phyloP scores from a whole-genome alignment of 139 green algal species.

The Tetraselmis striata region DNA sequence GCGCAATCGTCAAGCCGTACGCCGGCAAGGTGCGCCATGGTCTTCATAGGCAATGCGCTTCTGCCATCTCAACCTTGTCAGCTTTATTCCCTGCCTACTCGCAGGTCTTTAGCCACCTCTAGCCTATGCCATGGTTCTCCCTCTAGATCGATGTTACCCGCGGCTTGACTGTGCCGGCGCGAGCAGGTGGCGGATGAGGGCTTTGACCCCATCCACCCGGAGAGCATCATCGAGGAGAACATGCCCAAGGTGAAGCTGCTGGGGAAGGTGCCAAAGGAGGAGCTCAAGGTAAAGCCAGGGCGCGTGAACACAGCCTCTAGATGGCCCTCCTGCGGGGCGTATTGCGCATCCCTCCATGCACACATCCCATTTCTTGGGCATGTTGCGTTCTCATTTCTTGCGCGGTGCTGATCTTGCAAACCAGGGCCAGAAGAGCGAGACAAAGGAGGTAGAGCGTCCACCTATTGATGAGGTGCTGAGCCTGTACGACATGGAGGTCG shows the following conservation, averaged over 20 bases:
- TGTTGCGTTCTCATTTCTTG: too few relatives aligned
- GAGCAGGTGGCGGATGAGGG: slow-evolving; percentile 13
- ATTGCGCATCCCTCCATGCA: too few relatives aligned
- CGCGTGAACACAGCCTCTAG: too few relatives aligned
- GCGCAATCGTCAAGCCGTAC: slow-evolving; percentile 12
- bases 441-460: slow-evolving; percentile 1
- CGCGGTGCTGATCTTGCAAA: too few relatives aligned
- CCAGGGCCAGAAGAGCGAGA: neutral
- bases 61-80: too few relatives aligned
- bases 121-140: too few relatives aligned
- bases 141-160: too few relatives aligned
- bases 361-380: too few relatives aligned
- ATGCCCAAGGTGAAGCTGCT: slow-evolving; percentile 7
- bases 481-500: slow-evolving; percentile 17
- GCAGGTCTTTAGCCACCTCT: too few relatives aligned
- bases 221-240: slow-evolving; percentile 15
- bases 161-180: neutral
- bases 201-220: slow-evolving; percentile 11
- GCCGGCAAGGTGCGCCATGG: slow-evolving; percentile 2
- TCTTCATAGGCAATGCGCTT: neutral
- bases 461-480: slow-evolving; percentile 10
- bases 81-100: too few relatives aligned
- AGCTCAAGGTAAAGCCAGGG: slow-evolving; percentile 8
- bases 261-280: slow-evolving; percentile 2
- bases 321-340: too few relatives aligned